Conservation (phyloP, 148 eudicot species). For the Diospyros kaki region DNA sequence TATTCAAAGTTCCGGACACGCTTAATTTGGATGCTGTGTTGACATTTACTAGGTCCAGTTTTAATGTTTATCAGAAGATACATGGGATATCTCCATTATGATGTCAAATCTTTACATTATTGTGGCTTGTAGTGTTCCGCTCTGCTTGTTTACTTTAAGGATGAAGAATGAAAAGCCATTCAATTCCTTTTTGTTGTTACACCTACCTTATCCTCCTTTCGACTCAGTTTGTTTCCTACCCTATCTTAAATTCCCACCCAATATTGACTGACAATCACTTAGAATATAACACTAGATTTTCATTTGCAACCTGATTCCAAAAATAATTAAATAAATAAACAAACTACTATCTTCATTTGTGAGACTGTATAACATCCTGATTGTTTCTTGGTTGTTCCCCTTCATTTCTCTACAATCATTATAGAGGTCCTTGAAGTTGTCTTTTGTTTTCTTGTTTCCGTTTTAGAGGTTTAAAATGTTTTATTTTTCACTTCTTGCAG, state of each 20-base stretch:
- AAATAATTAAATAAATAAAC: too few relatives aligned
- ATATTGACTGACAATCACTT: not conserved
- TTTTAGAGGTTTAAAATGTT: not conserved
- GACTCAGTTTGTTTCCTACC: not conserved
- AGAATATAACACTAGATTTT: too few relatives aligned
- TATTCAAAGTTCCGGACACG: too few relatives aligned
- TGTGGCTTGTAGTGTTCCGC: too few relatives aligned
- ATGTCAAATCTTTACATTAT: too few relatives aligned
- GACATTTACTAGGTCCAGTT: not conserved
- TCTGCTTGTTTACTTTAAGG: too few relatives aligned
- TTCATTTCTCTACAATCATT: not conserved
- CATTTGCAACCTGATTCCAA: too few relatives aligned
- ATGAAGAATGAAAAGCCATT: not conserved
- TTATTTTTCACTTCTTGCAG: constrained; percentile 36
- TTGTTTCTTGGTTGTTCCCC: not conserved
- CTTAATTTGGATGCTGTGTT: too few relatives aligned
- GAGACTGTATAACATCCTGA: not conserved
- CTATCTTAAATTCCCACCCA: not conserved
- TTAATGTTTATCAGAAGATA: not conserved
- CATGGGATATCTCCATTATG: too few relatives aligned
- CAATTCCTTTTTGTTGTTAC: too few relatives aligned
- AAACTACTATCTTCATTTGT: not conserved
- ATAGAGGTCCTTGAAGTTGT: constrained; percentile 2
- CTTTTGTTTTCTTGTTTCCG: not conserved
- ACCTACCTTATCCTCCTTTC: not conserved